phyloP scores from a whole-genome alignment of 768 basidiomycete species.

The Phanerodontia chrysosporium region DNA sequence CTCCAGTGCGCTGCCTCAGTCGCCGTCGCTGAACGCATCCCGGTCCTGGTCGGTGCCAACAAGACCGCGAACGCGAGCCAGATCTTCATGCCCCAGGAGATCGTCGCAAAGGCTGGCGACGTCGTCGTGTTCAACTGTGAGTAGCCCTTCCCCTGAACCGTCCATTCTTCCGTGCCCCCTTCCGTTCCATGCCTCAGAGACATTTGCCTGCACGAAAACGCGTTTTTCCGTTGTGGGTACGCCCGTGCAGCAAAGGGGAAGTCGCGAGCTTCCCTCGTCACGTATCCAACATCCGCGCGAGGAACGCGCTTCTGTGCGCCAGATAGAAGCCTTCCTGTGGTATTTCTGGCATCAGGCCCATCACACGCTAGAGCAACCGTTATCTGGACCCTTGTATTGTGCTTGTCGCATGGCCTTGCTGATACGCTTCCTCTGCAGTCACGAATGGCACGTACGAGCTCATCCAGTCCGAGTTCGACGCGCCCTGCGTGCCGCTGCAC shows the following conservation, averaged over 20 bases:
- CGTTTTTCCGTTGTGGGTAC: neutral
- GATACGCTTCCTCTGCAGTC: constrained; percentile 29
- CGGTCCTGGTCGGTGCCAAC: constrained; percentile 43
- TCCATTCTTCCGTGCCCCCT: neutral
- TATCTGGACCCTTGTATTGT: neutral
- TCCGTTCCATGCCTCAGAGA: no score
- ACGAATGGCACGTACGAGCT: constrained; percentile 50
- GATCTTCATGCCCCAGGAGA: constrained; percentile 42
- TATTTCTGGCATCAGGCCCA: neutral
- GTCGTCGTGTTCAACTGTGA: constrained; percentile 54
- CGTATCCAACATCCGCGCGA: neutral
- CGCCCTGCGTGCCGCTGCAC: constrained; percentile 51
- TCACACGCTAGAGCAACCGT: neutral
- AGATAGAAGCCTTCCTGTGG: neutral
- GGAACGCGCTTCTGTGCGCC: neutral
- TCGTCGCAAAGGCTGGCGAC: constrained; percentile 45
- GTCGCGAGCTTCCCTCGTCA: neutral
- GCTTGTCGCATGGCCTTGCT: neutral
- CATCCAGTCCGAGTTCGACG: constrained; percentile 51
- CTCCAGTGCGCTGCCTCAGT: constrained; percentile 12
- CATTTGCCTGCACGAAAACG: neutral
- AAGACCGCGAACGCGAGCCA: constrained; percentile 38
- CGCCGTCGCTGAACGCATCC: constrained; percentile 34
- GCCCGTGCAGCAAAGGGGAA: neutral
- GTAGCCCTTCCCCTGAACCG: constrained; percentile 9